Conservation (phyloP, 257 asterid species). For the Ophiorrhiza pumila region DNA sequence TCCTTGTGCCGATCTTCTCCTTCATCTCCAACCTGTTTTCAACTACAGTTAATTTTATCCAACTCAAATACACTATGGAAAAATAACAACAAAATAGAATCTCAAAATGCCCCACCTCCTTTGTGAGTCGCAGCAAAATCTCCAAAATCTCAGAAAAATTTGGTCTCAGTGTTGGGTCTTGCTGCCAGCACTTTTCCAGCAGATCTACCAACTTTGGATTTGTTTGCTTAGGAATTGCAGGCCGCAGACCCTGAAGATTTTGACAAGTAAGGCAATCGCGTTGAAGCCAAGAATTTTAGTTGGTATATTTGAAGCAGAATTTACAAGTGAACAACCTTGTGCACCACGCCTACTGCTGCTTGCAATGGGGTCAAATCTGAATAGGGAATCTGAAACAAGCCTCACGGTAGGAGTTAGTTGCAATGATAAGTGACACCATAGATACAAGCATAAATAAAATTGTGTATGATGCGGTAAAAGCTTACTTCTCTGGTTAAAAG, state of each 20-base stretch:
- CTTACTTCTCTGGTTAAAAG: slow-evolving; percentile 50
- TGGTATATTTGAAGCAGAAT: neutral
- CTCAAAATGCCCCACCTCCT: slow-evolving; percentile 28
- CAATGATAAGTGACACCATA: neutral
- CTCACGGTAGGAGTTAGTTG: neutral
- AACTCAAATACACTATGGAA: neutral
- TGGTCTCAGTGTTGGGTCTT: slow-evolving; percentile 49
- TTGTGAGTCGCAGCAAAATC: slow-evolving; percentile 32
- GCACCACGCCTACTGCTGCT: slow-evolving; percentile 53
- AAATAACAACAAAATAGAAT: neutral
- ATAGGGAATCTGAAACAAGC: slow-evolving; percentile 43
- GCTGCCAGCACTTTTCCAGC: slow-evolving; percentile 52
- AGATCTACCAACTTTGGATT: slow-evolving; percentile 48
- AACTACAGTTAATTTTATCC: neutral
- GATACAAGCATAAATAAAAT: neutral
- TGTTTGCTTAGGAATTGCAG: slow-evolving; percentile 42
- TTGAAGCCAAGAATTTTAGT: neutral
- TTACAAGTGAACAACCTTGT: slow-evolving; percentile 27
- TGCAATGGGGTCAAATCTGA: slow-evolving; percentile 45
- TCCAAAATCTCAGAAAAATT: slow-evolving; percentile 44
- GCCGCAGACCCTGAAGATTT: slow-evolving; percentile 41
- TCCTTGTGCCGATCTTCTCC: slow-evolving; percentile 40
- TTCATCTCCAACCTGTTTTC: slow-evolving; percentile 35
- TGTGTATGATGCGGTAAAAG: neutral
- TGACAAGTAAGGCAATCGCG: neutral